A percentile compares a stretch with the other conserved stretches of the same genome.
These are phyloP conservation scores for Leishmania gerbilli DNA, from an alignment of 208 protist genomes.

Conservation along the genomic window DNA sequence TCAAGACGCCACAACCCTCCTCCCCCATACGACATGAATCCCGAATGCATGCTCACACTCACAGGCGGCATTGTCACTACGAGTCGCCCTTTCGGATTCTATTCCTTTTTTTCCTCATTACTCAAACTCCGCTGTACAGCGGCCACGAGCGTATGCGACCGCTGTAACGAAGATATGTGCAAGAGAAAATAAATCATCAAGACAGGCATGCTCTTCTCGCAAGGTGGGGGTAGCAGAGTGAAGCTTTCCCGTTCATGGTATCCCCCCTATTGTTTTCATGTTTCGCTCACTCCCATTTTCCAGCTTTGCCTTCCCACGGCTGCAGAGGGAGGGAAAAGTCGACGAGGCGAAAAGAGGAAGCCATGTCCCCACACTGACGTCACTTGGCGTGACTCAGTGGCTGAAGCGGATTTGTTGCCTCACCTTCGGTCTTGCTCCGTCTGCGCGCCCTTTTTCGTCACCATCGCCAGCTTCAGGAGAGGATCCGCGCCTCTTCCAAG, in stretches of 20 bases:
- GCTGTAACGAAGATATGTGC: neutral
- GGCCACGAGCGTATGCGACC: neutral
- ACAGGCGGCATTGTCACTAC: neutral
- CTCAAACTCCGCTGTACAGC: neutral
- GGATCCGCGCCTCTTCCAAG: neutral
- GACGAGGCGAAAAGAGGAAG: neutral
- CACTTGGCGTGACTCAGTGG: neutral
- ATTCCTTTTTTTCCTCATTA: slow-evolving; percentile 6
- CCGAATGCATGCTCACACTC: neutral
- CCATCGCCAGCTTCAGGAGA: neutral
- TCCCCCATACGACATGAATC: neutral
- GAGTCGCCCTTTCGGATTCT: neutral
- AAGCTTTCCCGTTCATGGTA: neutral
- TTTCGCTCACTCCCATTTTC: neutral
- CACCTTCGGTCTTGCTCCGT: neutral
- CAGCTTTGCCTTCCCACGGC: neutral
- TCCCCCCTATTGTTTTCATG: neutral
- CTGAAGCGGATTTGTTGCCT: neutral
- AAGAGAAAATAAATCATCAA: neutral
- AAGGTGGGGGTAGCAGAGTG: neutral
- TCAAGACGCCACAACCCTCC: neutral
- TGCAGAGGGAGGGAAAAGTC: neutral
- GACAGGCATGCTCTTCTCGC: neutral
- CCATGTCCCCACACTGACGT: neutral
- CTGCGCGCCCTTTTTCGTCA: neutral